A percentile compares a stretch with the other conserved stretches of the same genome.
Evolutionary conservation across 345 rosid species (phyloP).

Genomic region (Dimocarpus longan): DNA sequence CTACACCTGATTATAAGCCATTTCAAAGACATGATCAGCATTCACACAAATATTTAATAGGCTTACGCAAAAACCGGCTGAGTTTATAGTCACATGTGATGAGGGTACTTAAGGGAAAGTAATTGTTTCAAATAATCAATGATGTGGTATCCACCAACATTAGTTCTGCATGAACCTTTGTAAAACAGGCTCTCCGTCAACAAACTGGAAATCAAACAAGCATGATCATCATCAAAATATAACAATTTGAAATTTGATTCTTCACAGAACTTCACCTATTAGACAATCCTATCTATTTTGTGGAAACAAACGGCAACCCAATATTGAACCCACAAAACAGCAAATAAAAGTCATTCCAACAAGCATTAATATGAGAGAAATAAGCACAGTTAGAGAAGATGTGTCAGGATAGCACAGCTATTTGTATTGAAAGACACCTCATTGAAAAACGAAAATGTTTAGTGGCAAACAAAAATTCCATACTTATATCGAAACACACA

Average conservation of each 20-base stretch:
- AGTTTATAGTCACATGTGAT: conserved; percentile 65
- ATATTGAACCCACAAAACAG: conserved; percentile 1
- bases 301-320: not conserved
- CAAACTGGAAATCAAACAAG: conserved; percentile 55
- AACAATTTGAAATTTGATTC: not conserved
- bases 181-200: conserved; percentile 83
- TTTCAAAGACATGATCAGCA: conserved; percentile 14
- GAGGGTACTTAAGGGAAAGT: conserved; percentile 91
- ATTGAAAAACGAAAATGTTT: not conserved
- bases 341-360: not conserved
- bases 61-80: conserved; percentile 12
- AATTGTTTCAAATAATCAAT: conserved; percentile 92
- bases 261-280: not conserved
- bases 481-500: not conserved
- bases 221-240: conserved; percentile 5
- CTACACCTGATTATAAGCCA: conserved; percentile 52
- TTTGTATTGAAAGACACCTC: not conserved
- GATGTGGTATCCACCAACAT: conserved; percentile 89
- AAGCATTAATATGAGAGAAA: not conserved
- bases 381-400: not conserved
- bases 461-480: not conserved
- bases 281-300: not conserved
- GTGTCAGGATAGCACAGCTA: not conserved
- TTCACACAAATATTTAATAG: not conserved
- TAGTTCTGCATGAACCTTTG: conserved; percentile 81